phyloP scores from a whole-genome alignment of 192 early-diverging fungal genomes.

The Ambispora gerdemannii region DNA sequence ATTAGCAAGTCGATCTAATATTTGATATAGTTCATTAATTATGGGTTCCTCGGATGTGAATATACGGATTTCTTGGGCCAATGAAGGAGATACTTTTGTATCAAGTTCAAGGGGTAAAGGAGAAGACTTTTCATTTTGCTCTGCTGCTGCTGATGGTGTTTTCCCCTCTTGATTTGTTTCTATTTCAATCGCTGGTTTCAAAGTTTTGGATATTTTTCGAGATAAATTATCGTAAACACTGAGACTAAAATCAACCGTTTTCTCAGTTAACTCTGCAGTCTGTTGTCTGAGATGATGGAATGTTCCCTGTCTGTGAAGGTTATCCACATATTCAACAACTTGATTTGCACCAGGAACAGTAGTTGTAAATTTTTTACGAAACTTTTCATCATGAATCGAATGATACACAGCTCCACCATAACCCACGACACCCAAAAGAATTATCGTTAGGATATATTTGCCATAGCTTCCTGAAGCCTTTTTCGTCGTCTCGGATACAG shows the following conservation, averaged over 20 bases:
- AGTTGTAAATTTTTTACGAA: constrained; percentile 55
- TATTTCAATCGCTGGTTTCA: background rate
- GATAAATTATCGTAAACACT: background rate
- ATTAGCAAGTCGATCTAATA: constrained; percentile 37
- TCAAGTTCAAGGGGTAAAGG: background rate
- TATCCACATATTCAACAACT: constrained; percentile 50
- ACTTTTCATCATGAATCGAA: constrained; percentile 49
- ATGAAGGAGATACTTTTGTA: background rate
- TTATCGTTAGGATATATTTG: constrained; percentile 15
- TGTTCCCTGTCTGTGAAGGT: constrained; percentile 48
- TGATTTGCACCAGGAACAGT: constrained; percentile 56
- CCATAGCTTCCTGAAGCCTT: no score
- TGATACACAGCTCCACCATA: constrained; percentile 56
- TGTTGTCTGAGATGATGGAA: constrained; percentile 8
- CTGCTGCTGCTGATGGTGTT: background rate
- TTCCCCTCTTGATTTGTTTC: background rate
- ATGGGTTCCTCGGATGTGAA: constrained; percentile 33
- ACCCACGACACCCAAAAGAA: constrained; percentile 35
- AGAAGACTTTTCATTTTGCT: background rate
- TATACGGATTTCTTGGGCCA: background rate
- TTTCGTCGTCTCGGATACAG: no score
- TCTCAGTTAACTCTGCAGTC: background rate
- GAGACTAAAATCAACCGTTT: background rate
- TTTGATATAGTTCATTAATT: constrained; percentile 36
- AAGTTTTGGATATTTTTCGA: background rate